Evolutionary conservation across 2,329 filamentous ascomycete species (phyloP).

Genomic region (Trichoderma sp.): DNA sequence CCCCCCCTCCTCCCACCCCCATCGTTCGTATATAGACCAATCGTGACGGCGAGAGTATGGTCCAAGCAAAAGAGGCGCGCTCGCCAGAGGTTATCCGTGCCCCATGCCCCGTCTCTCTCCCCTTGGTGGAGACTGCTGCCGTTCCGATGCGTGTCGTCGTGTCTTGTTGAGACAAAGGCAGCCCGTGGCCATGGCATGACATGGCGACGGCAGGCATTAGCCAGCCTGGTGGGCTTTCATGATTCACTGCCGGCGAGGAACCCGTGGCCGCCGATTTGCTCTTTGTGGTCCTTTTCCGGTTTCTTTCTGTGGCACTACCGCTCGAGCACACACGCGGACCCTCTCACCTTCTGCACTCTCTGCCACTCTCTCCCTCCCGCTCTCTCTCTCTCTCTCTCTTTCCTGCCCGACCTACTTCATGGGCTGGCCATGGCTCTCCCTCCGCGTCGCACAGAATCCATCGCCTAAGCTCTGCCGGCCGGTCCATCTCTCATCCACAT

Average conservation of each 20-base stretch:
- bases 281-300: background rate
- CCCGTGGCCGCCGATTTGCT: background rate
- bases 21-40: conserved; percentile 22
- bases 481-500: conserved; percentile 18
- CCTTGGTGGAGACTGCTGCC: background rate
- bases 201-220: background rate
- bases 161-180: background rate
- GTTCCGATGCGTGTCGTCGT: conserved; percentile 1
- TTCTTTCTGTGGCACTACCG: background rate
- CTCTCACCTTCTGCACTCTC: too few species aligned
- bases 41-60: background rate
- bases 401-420: background rate
- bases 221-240: background rate
- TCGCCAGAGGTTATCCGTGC: background rate
- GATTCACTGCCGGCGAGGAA: conserved; percentile 18
- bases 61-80: background rate
- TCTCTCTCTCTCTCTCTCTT: background rate
- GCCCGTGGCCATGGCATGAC: background rate
- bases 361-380: background rate
- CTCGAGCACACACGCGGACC: too few species aligned
- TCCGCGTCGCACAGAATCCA: conserved; percentile 8
- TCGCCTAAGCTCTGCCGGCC: conserved; percentile 23
- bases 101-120: background rate
- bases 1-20: too few species aligned
- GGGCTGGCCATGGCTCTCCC: background rate